Evolutionary conservation across 257 asterid species (phyloP).

Genomic region (Cinchona pubescens): DNA sequence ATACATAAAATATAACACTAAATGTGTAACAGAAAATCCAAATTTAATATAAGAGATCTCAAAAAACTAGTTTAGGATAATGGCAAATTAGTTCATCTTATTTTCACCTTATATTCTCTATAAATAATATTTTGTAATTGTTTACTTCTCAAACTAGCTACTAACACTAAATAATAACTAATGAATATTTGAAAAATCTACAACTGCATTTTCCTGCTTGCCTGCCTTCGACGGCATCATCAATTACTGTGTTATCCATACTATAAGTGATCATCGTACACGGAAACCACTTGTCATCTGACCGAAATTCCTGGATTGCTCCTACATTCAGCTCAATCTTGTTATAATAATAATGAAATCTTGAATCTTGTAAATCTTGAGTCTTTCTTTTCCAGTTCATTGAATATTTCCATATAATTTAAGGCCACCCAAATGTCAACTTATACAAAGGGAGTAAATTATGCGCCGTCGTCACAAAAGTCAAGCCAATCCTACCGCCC

Average conservation of each 20-base stretch:
- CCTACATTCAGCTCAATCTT: background rate
- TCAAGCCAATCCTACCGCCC: background rate
- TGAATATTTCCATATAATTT: background rate
- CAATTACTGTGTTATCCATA: background rate
- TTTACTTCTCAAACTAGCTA: background rate
- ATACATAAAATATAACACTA: too few species aligned
- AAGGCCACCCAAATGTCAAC: too few species aligned
- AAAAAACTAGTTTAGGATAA: background rate
- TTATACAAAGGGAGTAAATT: background rate
- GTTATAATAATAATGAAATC: background rate
- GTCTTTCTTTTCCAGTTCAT: background rate
- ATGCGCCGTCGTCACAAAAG: slow-evolving; percentile 7
- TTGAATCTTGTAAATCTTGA: too few species aligned
- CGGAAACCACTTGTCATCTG: background rate
- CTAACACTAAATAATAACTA: too few species aligned
- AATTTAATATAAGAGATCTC: background rate
- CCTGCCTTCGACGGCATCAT: background rate
- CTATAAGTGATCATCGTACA: background rate
- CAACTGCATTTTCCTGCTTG: background rate
- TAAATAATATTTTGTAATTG: background rate
- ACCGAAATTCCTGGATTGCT: background rate
- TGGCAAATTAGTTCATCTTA: background rate
- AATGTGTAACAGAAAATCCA: too few species aligned
- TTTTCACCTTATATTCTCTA: background rate
- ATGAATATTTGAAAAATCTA: background rate